Evolutionary conservation across 495 filamentous ascomycete genomes (phyloP).

Genomic region (Tuber indicum): DNA sequence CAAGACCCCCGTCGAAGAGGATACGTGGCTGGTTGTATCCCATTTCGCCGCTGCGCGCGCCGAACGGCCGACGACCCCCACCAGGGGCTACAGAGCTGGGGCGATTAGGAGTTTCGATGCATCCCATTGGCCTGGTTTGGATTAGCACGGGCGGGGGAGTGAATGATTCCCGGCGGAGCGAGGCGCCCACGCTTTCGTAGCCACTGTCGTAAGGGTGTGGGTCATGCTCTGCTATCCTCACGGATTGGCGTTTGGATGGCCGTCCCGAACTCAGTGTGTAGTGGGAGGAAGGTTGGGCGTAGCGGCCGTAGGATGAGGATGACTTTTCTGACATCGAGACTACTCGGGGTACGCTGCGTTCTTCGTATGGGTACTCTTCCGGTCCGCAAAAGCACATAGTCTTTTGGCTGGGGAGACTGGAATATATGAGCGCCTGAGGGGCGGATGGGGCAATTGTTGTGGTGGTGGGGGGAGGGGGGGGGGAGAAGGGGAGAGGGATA

Average conservation of each 20-base stretch:
- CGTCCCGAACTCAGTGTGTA: slow-evolving; percentile 10
- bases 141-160: slow-evolving; percentile 32
- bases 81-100: slow-evolving; percentile 6
- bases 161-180: slow-evolving; percentile 17
- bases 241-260: slow-evolving; percentile 16
- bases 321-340: slow-evolving; percentile 27
- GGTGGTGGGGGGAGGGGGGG: neutral
- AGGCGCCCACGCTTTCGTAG: slow-evolving; percentile 20
- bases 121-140: slow-evolving; percentile 34
- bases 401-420: slow-evolving; percentile 4
- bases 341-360: slow-evolving; percentile 12
- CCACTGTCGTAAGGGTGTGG: slow-evolving; percentile 14
- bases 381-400: slow-evolving; percentile 33
- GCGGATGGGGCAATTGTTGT: neutral
- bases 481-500: slow-evolving; percentile 3
- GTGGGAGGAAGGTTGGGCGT: slow-evolving; percentile 17
- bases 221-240: slow-evolving; percentile 21
- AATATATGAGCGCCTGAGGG: neutral
- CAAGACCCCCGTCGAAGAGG: slow-evolving; percentile 19
- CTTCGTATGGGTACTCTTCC: slow-evolving; percentile 28
- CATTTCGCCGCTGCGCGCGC: slow-evolving; percentile 30
- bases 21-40: slow-evolving; percentile 35
- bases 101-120: slow-evolving; percentile 8
- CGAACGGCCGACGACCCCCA: slow-evolving; percentile 20
- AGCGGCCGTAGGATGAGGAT: slow-evolving; percentile 25